These are phyloP conservation scores for Citrus inodora DNA, from an alignment of 345 rosid genomes.

Conservation along the genomic window DNA sequence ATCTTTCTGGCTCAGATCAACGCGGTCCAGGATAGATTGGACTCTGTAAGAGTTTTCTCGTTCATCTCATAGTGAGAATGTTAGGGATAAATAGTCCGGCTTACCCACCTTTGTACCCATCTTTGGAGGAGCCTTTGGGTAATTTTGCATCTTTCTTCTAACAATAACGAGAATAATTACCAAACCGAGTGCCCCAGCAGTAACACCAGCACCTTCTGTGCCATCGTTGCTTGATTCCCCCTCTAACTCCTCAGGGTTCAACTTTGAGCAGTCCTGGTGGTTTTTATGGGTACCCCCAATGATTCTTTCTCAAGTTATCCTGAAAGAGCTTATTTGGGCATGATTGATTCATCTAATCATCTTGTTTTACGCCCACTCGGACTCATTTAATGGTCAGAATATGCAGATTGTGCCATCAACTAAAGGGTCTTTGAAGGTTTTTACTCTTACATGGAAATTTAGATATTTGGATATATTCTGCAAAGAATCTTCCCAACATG, in stretches of 20 bases:
- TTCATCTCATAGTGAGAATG: slow-evolving; percentile 13
- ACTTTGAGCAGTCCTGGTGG: slow-evolving; percentile 34
- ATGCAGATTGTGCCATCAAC: slow-evolving; percentile 59
- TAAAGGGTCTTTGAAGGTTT: slow-evolving; percentile 72
- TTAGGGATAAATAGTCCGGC: slow-evolving; percentile 15
- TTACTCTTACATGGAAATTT: slow-evolving; percentile 86
- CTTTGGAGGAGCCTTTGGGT: slow-evolving; percentile 54
- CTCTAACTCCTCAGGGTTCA: slow-evolving; percentile 28
- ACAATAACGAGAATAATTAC: neutral
- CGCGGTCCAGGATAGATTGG: slow-evolving; percentile 47
- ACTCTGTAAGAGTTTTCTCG: slow-evolving; percentile 25
- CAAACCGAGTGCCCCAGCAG: slow-evolving; percentile 38
- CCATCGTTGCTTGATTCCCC: slow-evolving; percentile 28
- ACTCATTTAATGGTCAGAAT: slow-evolving; percentile 25
- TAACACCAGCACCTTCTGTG: slow-evolving; percentile 43
- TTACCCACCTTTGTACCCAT: slow-evolving; percentile 57
- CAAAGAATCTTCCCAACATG: slow-evolving; percentile 88
- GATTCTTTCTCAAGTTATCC: slow-evolving; percentile 47
- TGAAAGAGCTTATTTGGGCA: slow-evolving; percentile 41
- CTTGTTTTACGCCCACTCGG: slow-evolving; percentile 22
- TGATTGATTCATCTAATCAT: slow-evolving; percentile 36
- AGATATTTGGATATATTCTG: slow-evolving; percentile 69
- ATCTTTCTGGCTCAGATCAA: slow-evolving; percentile 20
- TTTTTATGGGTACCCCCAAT: slow-evolving; percentile 62
- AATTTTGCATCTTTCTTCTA: slow-evolving; percentile 40